Conservation (phyloP, 2,329 filamentous ascomycete genomes). For the Coniochaeta sp. region DNA sequence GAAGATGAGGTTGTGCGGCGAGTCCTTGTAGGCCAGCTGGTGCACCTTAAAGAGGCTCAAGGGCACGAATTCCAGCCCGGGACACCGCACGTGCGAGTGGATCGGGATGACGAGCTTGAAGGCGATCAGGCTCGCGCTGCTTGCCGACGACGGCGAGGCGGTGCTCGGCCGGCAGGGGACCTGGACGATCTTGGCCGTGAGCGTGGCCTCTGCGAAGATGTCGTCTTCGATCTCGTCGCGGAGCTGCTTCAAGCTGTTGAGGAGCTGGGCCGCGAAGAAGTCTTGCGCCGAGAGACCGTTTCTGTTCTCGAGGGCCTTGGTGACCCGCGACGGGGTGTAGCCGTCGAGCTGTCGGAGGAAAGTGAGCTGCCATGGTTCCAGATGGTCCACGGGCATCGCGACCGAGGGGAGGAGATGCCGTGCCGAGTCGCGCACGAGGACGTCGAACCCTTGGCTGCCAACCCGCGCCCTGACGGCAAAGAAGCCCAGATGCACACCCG, state of each 20-base stretch:
- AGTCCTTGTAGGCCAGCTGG: constrained; percentile 52
- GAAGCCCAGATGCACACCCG: constrained; percentile 50
- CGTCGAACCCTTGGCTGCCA: constrained; percentile 50
- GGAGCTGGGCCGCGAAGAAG: constrained; percentile 10
- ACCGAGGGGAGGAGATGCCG: constrained; percentile 55
- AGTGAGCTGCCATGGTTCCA: constrained; percentile 48
- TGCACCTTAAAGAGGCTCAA: constrained; percentile 59
- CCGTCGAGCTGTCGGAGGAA: constrained; percentile 45
- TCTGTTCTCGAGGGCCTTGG: constrained; percentile 28
- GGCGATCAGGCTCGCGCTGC: constrained; percentile 35
- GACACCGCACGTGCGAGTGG: constrained; percentile 42
- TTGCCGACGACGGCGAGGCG: neutral
- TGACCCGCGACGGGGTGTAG: constrained; percentile 29
- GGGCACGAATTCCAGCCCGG: constrained; percentile 51
- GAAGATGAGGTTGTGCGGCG: constrained; percentile 51
- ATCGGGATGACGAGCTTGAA: constrained; percentile 57
- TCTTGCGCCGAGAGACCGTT: constrained; percentile 11
- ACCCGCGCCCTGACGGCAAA: constrained; percentile 49
- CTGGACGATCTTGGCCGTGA: constrained; percentile 29
- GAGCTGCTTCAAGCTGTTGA: constrained; percentile 27
- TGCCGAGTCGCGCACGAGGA: constrained; percentile 49
- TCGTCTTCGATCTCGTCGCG: constrained; percentile 29
- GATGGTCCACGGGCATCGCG: constrained; percentile 40
- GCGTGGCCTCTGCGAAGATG: constrained; percentile 31
- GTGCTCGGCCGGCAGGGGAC: constrained; percentile 24